Conservation (phyloP, 192 early-diverging fungal genomes). For the Backusella tuberculispora region DNA sequence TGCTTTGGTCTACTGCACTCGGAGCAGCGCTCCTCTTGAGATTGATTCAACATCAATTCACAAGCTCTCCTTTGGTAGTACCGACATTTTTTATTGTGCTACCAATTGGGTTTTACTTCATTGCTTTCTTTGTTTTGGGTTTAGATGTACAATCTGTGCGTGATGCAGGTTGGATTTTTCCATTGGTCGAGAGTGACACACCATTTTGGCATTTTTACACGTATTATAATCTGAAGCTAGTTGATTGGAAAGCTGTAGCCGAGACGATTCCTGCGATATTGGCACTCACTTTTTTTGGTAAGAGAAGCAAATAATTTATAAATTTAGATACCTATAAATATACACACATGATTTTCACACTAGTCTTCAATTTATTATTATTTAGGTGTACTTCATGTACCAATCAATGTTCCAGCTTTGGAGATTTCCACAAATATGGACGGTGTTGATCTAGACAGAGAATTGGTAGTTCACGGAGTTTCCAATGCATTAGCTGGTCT, state of each 20-base stretch:
- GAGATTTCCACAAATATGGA: slow-evolving; percentile 88
- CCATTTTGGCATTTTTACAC: slow-evolving; percentile 94
- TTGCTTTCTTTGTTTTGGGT: slow-evolving; percentile 58
- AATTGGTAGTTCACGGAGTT: slow-evolving; percentile 91
- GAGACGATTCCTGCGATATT: slow-evolving; percentile 88
- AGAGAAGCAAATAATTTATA: background rate
- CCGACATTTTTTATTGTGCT: slow-evolving; percentile 88
- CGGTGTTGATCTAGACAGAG: slow-evolving; percentile 89
- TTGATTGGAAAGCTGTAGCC: slow-evolving; percentile 67
- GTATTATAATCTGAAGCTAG: slow-evolving; percentile 69
- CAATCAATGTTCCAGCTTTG: slow-evolving; percentile 94
- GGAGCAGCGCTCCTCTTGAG: slow-evolving; percentile 75
- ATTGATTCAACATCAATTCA: slow-evolving; percentile 63
- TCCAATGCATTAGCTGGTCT: slow-evolving; percentile 84
- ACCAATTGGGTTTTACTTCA: slow-evolving; percentile 74
- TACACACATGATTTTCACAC: no score
- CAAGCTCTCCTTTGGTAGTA: slow-evolving; percentile 75
- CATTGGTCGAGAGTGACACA: slow-evolving; percentile 65
- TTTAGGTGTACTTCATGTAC: slow-evolving; percentile 88
- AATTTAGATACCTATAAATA: no score
- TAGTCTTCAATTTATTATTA: background rate
- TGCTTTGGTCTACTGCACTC: slow-evolving; percentile 82
- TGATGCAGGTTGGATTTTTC: slow-evolving; percentile 82
- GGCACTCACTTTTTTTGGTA: slow-evolving; percentile 90
- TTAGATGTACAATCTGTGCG: slow-evolving; percentile 70